Conservation (phyloP, 164 flowering plant species). For the Stephania cephalantha region DNA sequence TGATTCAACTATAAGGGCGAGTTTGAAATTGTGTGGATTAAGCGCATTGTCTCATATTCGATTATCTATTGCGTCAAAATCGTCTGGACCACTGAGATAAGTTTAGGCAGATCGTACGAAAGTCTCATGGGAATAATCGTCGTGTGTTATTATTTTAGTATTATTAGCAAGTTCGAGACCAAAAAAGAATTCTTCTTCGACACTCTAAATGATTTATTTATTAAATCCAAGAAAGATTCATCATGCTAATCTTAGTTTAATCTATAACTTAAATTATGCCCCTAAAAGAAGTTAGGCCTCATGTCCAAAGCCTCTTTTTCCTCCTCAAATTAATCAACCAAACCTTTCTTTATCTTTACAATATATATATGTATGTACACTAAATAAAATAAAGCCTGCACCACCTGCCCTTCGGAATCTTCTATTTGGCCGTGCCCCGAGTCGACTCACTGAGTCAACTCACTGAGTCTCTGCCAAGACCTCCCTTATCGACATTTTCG, state of each 20-base stretch:
- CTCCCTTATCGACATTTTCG: conserved; percentile 26
- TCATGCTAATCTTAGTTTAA: background rate
- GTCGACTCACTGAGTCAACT: background rate
- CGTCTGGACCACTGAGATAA: too few species aligned
- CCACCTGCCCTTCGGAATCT: background rate
- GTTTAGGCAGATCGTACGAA: too few species aligned
- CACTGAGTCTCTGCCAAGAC: conserved; percentile 26
- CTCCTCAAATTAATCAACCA: background rate
- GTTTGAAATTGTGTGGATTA: too few species aligned
- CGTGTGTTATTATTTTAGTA: background rate
- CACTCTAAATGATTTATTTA: background rate
- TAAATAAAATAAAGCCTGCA: background rate
- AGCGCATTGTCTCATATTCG: too few species aligned
- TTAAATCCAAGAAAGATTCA: background rate
- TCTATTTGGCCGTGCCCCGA: background rate
- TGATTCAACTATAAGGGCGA: too few species aligned
- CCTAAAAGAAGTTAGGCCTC: background rate
- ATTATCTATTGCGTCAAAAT: too few species aligned
- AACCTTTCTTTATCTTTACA: background rate
- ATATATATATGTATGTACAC: background rate
- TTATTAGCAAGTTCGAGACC: background rate
- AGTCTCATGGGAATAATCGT: too few species aligned
- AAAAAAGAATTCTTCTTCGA: background rate
- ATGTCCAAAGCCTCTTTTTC: background rate
- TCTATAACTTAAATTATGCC: background rate